Evolutionary conservation across 1,284 basidiomycete species (phyloP).

Genomic region (Ustilago loliicola): DNA sequence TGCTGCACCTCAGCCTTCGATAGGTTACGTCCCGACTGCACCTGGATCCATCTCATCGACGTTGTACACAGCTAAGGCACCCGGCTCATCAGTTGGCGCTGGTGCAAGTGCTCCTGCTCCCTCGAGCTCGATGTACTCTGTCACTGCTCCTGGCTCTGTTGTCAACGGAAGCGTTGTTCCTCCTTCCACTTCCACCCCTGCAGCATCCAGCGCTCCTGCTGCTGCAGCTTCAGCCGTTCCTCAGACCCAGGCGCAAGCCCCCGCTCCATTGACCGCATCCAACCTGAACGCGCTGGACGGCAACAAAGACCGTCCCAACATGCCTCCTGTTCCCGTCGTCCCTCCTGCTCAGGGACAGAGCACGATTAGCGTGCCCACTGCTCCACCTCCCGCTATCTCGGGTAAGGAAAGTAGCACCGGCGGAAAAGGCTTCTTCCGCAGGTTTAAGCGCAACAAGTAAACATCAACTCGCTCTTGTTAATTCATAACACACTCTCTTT

Average conservation of each 20-base stretch:
- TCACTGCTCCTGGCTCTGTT: slow-evolving; percentile 36
- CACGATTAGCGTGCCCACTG: slow-evolving; percentile 45
- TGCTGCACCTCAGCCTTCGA: slow-evolving; percentile 24
- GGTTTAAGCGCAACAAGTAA: slow-evolving; percentile 53
- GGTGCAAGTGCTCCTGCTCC: slow-evolving; percentile 19
- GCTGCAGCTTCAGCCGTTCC: not conserved
- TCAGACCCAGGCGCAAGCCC: slow-evolving; percentile 12
- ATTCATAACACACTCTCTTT: slow-evolving; percentile 13
- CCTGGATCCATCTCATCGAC: slow-evolving; percentile 42
- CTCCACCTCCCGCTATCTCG: slow-evolving; percentile 47
- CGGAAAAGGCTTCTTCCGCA: slow-evolving; percentile 45
- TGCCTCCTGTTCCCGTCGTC: slow-evolving; percentile 48
- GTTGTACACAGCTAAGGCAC: slow-evolving; percentile 41
- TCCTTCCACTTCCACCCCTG: not conserved
- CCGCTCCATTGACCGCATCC: slow-evolving; percentile 37
- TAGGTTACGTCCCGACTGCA: slow-evolving; percentile 39
- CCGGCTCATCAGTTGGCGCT: slow-evolving; percentile 34
- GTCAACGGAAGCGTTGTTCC: slow-evolving; percentile 17
- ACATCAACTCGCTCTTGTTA: not conserved
- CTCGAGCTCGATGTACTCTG: slow-evolving; percentile 37
- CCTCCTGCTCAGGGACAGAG: slow-evolving; percentile 35
- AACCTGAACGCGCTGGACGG: slow-evolving; percentile 38
- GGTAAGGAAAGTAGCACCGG: slow-evolving; percentile 28
- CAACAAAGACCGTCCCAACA: slow-evolving; percentile 30
- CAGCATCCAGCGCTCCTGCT: not conserved